These are phyloP conservation scores for Chlorella sp. DNA, from an alignment of 139 green algal genomes.

Conservation along the genomic window DNA sequence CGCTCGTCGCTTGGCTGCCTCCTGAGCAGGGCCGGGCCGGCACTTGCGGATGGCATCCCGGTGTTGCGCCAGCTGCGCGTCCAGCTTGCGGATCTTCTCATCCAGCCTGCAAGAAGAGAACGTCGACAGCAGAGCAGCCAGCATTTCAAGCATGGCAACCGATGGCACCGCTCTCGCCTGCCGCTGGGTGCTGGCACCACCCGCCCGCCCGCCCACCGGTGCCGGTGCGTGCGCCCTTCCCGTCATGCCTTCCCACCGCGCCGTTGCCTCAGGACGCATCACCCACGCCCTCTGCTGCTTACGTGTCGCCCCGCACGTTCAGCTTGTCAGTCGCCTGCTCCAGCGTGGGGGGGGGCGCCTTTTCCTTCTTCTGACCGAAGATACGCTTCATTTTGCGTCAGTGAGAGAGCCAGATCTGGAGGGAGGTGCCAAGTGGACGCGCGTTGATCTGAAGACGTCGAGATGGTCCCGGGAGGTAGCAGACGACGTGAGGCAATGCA, in stretches of 20 bases:
- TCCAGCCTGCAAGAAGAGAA: conserved; percentile 83
- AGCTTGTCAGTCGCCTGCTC: conserved; percentile 74
- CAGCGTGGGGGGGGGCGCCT: conserved; percentile 69
- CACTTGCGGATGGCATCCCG: conserved; percentile 86
- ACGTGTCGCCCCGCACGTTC: conserved; percentile 56
- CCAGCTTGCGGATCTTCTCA: conserved; percentile 93
- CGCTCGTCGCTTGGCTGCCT: conserved; percentile 86
- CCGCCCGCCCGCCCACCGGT: no score
- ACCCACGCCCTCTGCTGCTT: no score
- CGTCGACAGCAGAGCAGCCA: no score
- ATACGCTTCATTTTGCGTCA: conserved; percentile 82
- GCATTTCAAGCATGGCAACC: no score
- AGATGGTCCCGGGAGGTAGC: no score
- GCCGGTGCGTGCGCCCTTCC: no score
- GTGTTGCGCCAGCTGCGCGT: conserved; percentile 89
- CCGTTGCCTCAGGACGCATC: conserved; percentile 11
- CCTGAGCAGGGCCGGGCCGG: conserved; percentile 86
- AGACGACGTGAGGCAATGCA: no score
- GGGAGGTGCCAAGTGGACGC: no score
- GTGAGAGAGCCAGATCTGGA: no score
- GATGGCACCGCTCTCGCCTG: no score
- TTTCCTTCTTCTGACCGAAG: conserved; percentile 88
- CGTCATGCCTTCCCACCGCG: neutral
- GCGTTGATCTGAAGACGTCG: no score
- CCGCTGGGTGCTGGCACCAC: no score